A percentile compares a stretch with the other conserved stretches of the same genome.
These are phyloP conservation scores for Neodidymelliopsis sp. DNA, from an alignment of 2,329 filamentous ascomycete genomes.

Conservation along the genomic window DNA sequence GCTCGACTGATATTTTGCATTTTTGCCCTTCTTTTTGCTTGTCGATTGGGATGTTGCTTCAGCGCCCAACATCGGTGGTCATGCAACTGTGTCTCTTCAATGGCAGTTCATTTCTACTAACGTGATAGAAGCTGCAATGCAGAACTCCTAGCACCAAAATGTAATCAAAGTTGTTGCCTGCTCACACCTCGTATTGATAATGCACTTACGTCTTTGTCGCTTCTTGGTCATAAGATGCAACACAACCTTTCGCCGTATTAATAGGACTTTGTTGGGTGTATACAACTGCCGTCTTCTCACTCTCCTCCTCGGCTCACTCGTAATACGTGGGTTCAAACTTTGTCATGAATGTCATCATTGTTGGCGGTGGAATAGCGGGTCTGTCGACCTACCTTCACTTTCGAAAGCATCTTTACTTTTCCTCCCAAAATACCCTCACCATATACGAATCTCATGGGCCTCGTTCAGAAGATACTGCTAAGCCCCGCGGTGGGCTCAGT, in stretches of 20 bases:
- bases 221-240: too few species aligned
- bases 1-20: slow-evolving; percentile 46
- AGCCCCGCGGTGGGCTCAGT: slow-evolving; percentile 31
- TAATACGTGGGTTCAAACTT: too few species aligned
- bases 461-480: not conserved
- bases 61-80: too few species aligned
- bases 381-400: slow-evolving; percentile 35
- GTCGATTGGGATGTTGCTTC: too few species aligned
- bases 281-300: too few species aligned
- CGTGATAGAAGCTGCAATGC: too few species aligned
- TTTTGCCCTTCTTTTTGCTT: slow-evolving; percentile 13
- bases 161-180: not conserved
- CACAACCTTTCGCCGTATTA: too few species aligned
- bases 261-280: too few species aligned
- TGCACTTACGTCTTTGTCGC: not conserved
- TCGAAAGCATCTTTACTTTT: slow-evolving; percentile 28
- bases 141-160: not conserved
- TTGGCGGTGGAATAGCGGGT: slow-evolving; percentile 25
- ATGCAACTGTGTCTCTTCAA: too few species aligned
- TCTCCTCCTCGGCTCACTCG: too few species aligned
- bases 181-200: not conserved
- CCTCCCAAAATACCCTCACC: slow-evolving; percentile 25
- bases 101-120: not conserved
- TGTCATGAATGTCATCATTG: slow-evolving; percentile 20
- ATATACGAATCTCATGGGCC: not conserved